Percentiles rank a stretch among this genome's conserved stretches.
Evolutionary conservation across 495 filamentous ascomycete genomes (phyloP).

Genomic region (Neurospora sublineolata): DNA sequence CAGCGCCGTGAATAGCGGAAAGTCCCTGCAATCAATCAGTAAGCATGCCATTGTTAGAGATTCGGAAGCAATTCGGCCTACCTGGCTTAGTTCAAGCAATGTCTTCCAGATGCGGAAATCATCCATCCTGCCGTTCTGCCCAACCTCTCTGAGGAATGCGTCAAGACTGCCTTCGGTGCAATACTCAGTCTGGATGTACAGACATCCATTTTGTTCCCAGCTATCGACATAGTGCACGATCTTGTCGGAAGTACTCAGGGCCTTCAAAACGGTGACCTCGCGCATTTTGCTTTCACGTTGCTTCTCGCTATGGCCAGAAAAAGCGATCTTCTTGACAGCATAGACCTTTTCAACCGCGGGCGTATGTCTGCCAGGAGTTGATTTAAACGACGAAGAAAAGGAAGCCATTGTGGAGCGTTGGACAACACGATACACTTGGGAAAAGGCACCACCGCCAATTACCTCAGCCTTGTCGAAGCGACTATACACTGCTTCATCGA

Average conservation of each 20-base stretch:
- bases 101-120: slow-evolving; percentile 99
- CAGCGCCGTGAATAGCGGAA: slow-evolving; percentile 74
- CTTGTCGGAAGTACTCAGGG: slow-evolving; percentile 65
- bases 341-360: slow-evolving; percentile 45
- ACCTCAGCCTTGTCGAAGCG: slow-evolving; percentile 68
- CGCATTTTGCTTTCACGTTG: slow-evolving; percentile 69
- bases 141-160: slow-evolving; percentile 64
- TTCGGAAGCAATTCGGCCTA: slow-evolving; percentile 30
- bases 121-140: slow-evolving; percentile 74
- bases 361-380: slow-evolving; percentile 23
- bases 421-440: slow-evolving; percentile 74
- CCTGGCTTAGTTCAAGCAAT: slow-evolving; percentile 66
- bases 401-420: slow-evolving; percentile 17
- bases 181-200: slow-evolving; percentile 96
- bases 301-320: slow-evolving; percentile 58
- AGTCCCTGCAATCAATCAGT: slow-evolving; percentile 51
- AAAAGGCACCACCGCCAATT: slow-evolving; percentile 84
- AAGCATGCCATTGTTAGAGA: slow-evolving; percentile 14
- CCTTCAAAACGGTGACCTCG: slow-evolving; percentile 66
- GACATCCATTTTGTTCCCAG: slow-evolving; percentile 70
- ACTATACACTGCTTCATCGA: slow-evolving; percentile 55
- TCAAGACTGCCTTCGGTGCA: slow-evolving; percentile 88
- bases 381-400: slow-evolving; percentile 14
- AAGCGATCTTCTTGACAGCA: slow-evolving; percentile 86
- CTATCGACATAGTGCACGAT: slow-evolving; percentile 66